These are phyloP conservation scores for Athelia sp. DNA, from an alignment of 1,284 basidiomycete genomes.

Conservation along the genomic window DNA sequence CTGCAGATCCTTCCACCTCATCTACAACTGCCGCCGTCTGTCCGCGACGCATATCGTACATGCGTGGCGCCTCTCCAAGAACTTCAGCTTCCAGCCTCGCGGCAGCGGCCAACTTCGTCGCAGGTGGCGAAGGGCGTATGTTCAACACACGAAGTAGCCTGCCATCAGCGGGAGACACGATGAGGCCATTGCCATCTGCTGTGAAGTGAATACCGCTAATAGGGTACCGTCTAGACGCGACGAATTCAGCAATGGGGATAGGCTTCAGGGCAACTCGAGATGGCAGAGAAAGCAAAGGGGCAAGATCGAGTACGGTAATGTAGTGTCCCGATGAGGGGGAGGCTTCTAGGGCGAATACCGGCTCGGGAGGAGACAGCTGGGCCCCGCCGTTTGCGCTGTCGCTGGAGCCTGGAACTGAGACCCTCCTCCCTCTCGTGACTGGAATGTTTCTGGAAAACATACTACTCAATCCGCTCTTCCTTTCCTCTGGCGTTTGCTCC, in stretches of 20 bases:
- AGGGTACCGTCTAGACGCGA: conserved; percentile 40
- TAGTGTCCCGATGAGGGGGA: conserved; percentile 24
- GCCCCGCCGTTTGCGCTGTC: not conserved
- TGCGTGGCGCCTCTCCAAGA: conserved; percentile 42
- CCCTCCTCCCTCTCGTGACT: conserved; percentile 26
- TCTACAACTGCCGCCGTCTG: conserved; percentile 66
- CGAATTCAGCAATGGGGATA: conserved; percentile 40
- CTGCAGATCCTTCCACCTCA: conserved; percentile 49
- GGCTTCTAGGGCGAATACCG: conserved; percentile 2
- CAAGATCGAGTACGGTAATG: conserved; percentile 54
- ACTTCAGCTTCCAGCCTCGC: conserved; percentile 3
- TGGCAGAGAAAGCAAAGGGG: conserved; percentile 24
- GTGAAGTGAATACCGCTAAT: conserved; percentile 56
- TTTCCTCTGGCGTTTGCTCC: conserved; percentile 10
- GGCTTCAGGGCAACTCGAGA: conserved; percentile 11
- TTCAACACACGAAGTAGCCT: conserved; percentile 55
- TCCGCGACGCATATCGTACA: conserved; percentile 70
- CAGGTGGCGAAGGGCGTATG: conserved; percentile 34
- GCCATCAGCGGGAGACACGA: conserved; percentile 57
- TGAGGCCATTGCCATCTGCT: conserved; percentile 51
- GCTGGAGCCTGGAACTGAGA: not conserved
- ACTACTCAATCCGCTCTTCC: conserved; percentile 18
- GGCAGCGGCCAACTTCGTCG: conserved; percentile 14
- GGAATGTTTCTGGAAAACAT: conserved; percentile 63
- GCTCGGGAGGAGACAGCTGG: not conserved